phyloP scores from a whole-genome alignment of 768 basidiomycete species.

The Psilocybe sp. region DNA sequence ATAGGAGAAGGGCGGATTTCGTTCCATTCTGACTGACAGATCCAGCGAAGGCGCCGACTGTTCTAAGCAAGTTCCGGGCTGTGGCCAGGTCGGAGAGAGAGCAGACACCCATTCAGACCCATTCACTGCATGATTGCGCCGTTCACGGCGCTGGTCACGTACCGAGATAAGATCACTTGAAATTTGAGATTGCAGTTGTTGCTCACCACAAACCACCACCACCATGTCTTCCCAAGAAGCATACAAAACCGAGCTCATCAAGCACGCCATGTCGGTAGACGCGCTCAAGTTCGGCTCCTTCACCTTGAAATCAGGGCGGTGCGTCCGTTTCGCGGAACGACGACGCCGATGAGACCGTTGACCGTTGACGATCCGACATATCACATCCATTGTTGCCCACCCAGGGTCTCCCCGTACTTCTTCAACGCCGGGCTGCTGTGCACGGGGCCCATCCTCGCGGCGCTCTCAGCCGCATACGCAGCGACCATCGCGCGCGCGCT shows the following conservation, averaged over 20 bases:
- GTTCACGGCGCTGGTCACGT: too few relatives aligned
- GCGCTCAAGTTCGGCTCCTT: slow-evolving; percentile 91
- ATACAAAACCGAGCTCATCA: slow-evolving; percentile 67
- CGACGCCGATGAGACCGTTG: too few relatives aligned
- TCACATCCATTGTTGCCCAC: slow-evolving; percentile 5
- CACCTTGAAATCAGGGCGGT: slow-evolving; percentile 94
- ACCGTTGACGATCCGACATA: neutral
- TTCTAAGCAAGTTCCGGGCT: too few relatives aligned
- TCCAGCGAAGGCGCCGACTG: too few relatives aligned
- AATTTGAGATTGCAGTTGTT: neutral
- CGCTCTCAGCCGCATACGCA: slow-evolving; percentile 81
- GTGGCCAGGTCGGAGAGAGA: too few relatives aligned
- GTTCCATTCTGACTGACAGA: too few relatives aligned
- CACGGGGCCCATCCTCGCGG: slow-evolving; percentile 75
- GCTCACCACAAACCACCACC: neutral
- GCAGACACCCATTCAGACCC: too few relatives aligned
- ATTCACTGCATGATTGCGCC: too few relatives aligned
- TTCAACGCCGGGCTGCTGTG: slow-evolving; percentile 92
- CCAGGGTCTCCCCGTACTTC: slow-evolving; percentile 90
- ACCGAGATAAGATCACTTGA: too few relatives aligned
- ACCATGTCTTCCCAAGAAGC: slow-evolving; percentile 8
- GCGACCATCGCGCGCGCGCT: slow-evolving; percentile 65
- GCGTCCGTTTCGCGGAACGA: slow-evolving; percentile 23
- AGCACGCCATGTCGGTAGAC: slow-evolving; percentile 62
- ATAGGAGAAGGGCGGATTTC: too few relatives aligned